Evolutionary conservation across 495 filamentous ascomycete genomes (phyloP).

Genomic region (Pseudomonodictys pantanalensis): DNA sequence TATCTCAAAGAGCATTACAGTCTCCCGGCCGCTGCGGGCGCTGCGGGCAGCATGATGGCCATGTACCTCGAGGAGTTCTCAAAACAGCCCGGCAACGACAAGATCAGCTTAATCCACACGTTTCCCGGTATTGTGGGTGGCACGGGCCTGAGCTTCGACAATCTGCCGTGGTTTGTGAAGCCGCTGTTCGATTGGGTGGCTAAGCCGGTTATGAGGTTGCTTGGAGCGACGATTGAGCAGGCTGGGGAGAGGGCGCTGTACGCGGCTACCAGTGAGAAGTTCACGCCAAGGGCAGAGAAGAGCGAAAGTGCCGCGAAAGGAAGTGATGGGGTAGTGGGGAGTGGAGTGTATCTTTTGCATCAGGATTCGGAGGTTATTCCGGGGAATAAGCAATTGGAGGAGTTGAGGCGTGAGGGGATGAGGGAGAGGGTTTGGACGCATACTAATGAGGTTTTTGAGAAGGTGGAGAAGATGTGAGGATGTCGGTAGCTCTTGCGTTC

Average conservation of each 20-base stretch:
- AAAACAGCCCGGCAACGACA: conserved; percentile 23
- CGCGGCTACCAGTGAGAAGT: conserved; percentile 14
- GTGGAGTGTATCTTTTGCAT: conserved; percentile 14
- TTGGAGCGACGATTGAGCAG: conserved; percentile 9
- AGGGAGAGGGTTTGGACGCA: conserved; percentile 14
- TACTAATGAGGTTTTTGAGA: conserved; percentile 13
- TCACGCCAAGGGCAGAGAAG: neutral
- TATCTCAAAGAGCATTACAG: conserved; percentile 25
- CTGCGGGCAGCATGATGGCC: conserved; percentile 25
- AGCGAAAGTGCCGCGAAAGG: neutral
- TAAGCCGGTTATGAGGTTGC: conserved; percentile 16
- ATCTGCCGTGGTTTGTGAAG: conserved; percentile 2
- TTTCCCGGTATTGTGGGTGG: conserved; percentile 27
- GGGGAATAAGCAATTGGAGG: conserved; percentile 12
- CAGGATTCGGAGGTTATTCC: conserved; percentile 13
- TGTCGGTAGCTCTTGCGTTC: no score
- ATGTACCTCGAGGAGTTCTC: conserved; percentile 27
- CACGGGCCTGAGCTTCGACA: conserved; percentile 14
- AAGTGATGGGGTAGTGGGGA: conserved; percentile 11
- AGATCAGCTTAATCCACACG: conserved; percentile 24
- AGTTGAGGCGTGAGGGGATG: conserved; percentile 4
- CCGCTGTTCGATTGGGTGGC: conserved; percentile 16
- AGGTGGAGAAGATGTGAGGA: conserved; percentile 7
- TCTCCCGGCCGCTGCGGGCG: conserved; percentile 7
- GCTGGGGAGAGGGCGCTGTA: conserved; percentile 29